These are phyloP conservation scores for Apiotrichum akiyoshidainum DNA, from an alignment of 1,284 basidiomycete genomes.

Conservation along the genomic window DNA sequence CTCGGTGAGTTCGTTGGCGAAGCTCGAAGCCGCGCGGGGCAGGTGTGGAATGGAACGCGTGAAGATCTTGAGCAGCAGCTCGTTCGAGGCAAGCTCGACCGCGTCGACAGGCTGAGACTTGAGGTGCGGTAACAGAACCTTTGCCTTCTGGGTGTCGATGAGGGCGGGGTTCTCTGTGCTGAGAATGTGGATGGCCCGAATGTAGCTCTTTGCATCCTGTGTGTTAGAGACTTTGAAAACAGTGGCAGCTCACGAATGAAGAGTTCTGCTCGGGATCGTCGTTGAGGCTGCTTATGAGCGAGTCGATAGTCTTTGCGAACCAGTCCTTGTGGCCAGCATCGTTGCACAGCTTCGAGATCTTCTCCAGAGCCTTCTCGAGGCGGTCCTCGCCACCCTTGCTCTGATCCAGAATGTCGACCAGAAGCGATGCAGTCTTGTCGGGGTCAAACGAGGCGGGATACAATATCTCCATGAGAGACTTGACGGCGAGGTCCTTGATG, in stretches of 20 bases:
- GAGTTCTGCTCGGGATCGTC: conserved; percentile 19
- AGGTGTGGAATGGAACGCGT: conserved; percentile 76
- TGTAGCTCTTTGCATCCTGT: conserved; percentile 40
- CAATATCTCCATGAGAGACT: conserved; percentile 85
- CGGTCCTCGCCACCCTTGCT: conserved; percentile 79
- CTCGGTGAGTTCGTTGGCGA: conserved; percentile 76
- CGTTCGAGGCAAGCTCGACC: conserved; percentile 76
- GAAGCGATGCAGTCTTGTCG: conserved; percentile 62
- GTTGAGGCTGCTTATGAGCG: conserved; percentile 71
- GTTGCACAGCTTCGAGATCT: conserved; percentile 10
- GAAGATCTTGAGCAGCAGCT: conserved; percentile 84
- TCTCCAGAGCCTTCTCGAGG: conserved; percentile 74
- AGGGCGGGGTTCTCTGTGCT: conserved; percentile 31
- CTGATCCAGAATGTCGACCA: conserved; percentile 77
- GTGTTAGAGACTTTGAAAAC: conserved; percentile 1
- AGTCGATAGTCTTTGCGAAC: conserved; percentile 63
- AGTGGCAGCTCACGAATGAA: conserved; percentile 26
- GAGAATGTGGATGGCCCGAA: conserved; percentile 41
- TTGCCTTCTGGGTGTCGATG: conserved; percentile 40
- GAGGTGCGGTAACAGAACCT: conserved; percentile 32
- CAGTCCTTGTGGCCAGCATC: conserved; percentile 17
- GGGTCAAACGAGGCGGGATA: conserved; percentile 53
- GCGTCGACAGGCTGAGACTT: conserved; percentile 33
- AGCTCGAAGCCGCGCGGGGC: conserved; percentile 79
- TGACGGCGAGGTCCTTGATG: conserved; percentile 85